Evolutionary conservation across 305 asterid species (phyloP).

Genomic region (Fraxinus albicans): DNA sequence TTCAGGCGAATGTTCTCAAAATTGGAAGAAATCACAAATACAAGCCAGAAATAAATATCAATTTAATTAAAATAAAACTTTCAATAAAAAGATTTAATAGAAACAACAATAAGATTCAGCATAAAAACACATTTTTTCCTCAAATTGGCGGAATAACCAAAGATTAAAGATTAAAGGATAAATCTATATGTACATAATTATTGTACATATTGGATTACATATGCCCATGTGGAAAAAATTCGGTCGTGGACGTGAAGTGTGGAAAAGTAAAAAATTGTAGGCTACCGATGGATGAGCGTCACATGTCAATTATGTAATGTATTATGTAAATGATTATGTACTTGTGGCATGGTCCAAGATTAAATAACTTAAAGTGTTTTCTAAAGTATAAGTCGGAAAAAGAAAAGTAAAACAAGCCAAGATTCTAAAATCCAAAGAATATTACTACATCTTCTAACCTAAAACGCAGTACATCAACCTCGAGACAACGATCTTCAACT

Average conservation of each 20-base stretch:
- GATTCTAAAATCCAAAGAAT: not conserved
- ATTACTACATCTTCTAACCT: not conserved
- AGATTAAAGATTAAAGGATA: too few relatives aligned
- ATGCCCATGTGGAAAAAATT: too few relatives aligned
- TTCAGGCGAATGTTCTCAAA: not conserved
- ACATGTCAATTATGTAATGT: too few relatives aligned
- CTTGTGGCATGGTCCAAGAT: not conserved
- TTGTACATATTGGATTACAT: too few relatives aligned
- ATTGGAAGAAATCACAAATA: not conserved
- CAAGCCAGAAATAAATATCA: not conserved
- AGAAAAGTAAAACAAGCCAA: not conserved
- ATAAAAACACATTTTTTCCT: not conserved
- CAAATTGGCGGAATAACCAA: not conserved
- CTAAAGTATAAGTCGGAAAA: not conserved
- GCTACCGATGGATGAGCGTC: too few relatives aligned
- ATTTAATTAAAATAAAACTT: not conserved
- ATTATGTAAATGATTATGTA: too few relatives aligned
- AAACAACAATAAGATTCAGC: not conserved
- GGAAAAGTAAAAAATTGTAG: too few relatives aligned
- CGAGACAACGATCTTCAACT: not conserved
- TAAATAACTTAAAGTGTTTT: not conserved
- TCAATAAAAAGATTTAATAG: not conserved
- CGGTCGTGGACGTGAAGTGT: too few relatives aligned
- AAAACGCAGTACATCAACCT: not conserved
- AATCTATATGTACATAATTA: too few relatives aligned